Evolutionary conservation across 225 moss, liverwort and hornwort genomes (phyloP), one percentile per base, ranked within the genome.

Genomic region (Bryum argenteum): DNA sequence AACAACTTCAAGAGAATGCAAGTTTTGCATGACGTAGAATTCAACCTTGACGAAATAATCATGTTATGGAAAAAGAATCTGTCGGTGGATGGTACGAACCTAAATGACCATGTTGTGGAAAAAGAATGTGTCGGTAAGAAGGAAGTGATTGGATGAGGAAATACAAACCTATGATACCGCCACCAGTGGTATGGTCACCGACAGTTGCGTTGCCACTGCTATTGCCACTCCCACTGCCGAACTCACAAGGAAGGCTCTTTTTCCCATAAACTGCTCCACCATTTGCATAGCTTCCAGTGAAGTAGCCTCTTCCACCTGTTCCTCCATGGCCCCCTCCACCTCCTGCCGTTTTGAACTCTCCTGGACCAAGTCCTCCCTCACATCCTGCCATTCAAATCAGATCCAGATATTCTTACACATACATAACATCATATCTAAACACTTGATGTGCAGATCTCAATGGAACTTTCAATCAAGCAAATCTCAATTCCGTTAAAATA

Each of bases 301-400:
- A 98, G 52, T 63, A 92, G 24, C 97, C 97, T 76, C 66, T 77
- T 0, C 97, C 97, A 38, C 97, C 97, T 77, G 45, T 84, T 48
- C 94, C 97, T 69, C 97, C 97, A 80, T 98, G 97, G 13, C 97
- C 97, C 57, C 88, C 97, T 52, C 97, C 97, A 65, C 97, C 97
- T 67, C 89, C 97, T 24, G 87, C 96, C 69, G 61, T 66, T 39
- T 91, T 89, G 65, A 90, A 88, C 24, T 84, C 83, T 75, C 88
- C 97, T 87, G 85, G 90, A 72, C 97, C 88, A 57, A 83, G 73
- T 11, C 88, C 88, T 56, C 74, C 88, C 65, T 85, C 74, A 45
- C 88, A 89, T 15, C 88, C 88, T 89, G 78, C 69, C 45, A 75
- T 58, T 56, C 63, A 78, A 48, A 54, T n/a, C n/a, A 33, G 3